Evolutionary conservation across 2,329 filamentous ascomycete species (phyloP).

Genomic region (Elsinoe perseae): DNA sequence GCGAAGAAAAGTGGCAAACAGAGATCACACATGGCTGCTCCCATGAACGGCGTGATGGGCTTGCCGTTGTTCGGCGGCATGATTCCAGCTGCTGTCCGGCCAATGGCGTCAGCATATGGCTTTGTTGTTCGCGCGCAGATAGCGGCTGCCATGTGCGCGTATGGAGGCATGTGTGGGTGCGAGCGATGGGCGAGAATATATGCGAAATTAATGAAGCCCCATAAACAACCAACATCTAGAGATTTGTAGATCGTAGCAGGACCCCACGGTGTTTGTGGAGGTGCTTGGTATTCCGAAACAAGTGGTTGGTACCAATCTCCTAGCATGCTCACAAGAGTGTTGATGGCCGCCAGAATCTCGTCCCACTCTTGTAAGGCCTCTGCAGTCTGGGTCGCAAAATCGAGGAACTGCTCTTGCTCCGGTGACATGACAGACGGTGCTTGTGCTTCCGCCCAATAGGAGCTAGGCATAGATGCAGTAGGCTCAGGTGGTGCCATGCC

Average conservation of each 20-base stretch:
- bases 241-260: conserved; percentile 72
- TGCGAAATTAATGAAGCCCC: conserved; percentile 80
- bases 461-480: conserved; percentile 35
- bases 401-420: conserved; percentile 25
- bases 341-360: conserved; percentile 62
- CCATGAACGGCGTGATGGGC: conserved; percentile 67
- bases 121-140: conserved; percentile 56
- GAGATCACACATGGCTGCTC: conserved; percentile 73
- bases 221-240: conserved; percentile 78
- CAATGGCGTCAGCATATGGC: conserved; percentile 29
- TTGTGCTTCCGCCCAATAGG: conserved; percentile 26
- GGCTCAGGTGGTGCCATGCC: conserved; percentile 40
- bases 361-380: conserved; percentile 73
- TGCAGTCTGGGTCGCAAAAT: conserved; percentile 58
- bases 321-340: conserved; percentile 56
- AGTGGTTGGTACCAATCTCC: conserved; percentile 71
- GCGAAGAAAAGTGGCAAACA: conserved; percentile 81
- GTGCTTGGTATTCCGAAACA: conserved; percentile 56
- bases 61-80: conserved; percentile 39
- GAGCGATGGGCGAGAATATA: conserved; percentile 73
- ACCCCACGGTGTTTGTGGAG: conserved; percentile 68
- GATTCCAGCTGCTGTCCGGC: conserved; percentile 52
- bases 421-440: conserved; percentile 17
- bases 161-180: conserved; percentile 85
- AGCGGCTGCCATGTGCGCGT: conserved; percentile 78